Base-by-base conservation (phyloP, 2,329 filamentous ascomycete species). In the Pseudogymnoascus verrucosus region DNA sequence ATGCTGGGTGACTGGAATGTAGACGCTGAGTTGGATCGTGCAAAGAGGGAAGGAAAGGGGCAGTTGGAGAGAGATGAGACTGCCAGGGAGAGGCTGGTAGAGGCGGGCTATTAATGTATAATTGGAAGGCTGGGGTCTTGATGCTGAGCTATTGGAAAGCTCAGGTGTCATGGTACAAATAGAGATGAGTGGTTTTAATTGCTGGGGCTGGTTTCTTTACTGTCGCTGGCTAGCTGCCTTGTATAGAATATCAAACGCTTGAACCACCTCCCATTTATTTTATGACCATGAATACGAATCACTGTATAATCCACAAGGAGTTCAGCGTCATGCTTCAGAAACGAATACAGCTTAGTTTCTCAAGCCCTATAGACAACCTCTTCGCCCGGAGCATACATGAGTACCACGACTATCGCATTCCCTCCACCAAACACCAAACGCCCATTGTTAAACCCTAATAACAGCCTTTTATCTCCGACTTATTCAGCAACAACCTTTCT, bases 351-450 rank as follows among this genome's bases (percentile, higher is more conserved):
- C 51, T 57, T 57, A 57, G 51, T 57, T 57, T 57, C 51, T 57
- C 51, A 57, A 34, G 51, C 51, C 51, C 51, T 57, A 57, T 57
- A 57, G 51, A 57, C 51, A 57, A 57, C 28, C 51, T 57, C 51
- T 34, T 57, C 51, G 51, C 51, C 51, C 51, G 26, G 51, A 57
- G 51, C 51, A 57, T 57, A 57, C 51, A 57, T 57, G 51, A 57
- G 51, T 57, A 57, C 51, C 51, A 36, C 11, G 51, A 57, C 51
- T 57, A 57, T 57, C 51, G 51, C 51, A 57, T 61, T 61, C 39
- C 59, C 59, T 61, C 39, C 36, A 42, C 59, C 59, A 61, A 63
- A 63, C 62, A 39, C 62, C 62, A 37, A 44, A 63, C 62, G 62
- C 62, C 62, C 8, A 34, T 61, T 37, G 54, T 61, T 40, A 63